Conservation (phyloP, 2,329 filamentous ascomycete genomes). For the Penicillium sumatraense region DNA sequence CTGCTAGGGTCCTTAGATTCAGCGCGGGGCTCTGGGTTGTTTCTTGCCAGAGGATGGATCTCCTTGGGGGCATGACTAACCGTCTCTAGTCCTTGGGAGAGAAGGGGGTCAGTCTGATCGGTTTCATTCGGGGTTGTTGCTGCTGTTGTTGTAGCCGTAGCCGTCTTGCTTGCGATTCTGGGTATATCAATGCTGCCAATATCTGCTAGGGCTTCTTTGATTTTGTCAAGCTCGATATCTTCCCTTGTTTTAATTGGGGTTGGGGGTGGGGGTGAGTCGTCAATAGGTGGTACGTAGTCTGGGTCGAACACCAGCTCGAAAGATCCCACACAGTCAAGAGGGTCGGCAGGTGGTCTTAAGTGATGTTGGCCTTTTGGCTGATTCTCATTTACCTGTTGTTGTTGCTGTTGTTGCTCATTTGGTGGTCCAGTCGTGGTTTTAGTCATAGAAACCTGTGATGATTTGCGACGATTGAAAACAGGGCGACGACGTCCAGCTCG, state of each 20-base stretch:
- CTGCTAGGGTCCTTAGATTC: slow-evolving; percentile 11
- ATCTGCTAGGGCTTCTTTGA: neutral
- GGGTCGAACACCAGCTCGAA: slow-evolving; percentile 8
- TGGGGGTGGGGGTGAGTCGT: neutral
- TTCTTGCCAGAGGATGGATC: neutral
- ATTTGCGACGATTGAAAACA: slow-evolving; percentile 40
- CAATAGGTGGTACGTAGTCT: slow-evolving; percentile 2
- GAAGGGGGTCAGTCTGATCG: slow-evolving; percentile 11
- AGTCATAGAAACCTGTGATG: slow-evolving; percentile 36
- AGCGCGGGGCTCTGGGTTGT: slow-evolving; percentile 1
- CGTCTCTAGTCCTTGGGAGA: slow-evolving; percentile 17
- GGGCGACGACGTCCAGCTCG: slow-evolving; percentile 36
- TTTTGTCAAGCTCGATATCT: neutral
- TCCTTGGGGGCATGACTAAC: slow-evolving; percentile 14
- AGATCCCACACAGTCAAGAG: neutral
- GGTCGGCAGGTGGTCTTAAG: neutral
- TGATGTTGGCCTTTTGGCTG: neutral
- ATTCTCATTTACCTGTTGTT: neutral
- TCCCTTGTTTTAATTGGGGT: neutral
- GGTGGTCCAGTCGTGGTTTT: slow-evolving; percentile 56
- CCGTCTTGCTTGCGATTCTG: neutral
- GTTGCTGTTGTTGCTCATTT: neutral
- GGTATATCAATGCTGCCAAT: neutral
- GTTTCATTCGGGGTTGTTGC: slow-evolving; percentile 45
- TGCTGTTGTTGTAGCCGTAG: neutral